Evolutionary conservation across 1,139 yeast genomes (phyloP), one percentile per base, ranked within the genome.

Genomic region (Geotrichum klebahnii): DNA sequence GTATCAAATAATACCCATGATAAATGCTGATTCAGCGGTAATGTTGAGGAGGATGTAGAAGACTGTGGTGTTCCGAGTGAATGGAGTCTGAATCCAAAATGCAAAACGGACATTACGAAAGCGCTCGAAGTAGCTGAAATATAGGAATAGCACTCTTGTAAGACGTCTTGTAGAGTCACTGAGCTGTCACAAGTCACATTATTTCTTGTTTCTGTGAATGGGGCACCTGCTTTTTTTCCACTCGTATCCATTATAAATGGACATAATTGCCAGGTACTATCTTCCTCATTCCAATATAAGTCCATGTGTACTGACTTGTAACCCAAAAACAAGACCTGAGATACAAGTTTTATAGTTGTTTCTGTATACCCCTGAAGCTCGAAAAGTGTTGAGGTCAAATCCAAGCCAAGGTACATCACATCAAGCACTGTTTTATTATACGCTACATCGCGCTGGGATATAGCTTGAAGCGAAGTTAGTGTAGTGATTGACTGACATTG

Each of bases 251-350:
- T 28, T 22, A 43, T 40, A 28, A 31, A 43, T 12, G 92, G 92
- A 61, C 95, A 85, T n/a, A 85, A 62, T 59, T 82, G 86, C 82
- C 95, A 82, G 52, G 66, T 69, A 38, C 63, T 57, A 6, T 71
- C 67, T 28, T 66, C 65, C 51, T 77, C 77, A 62, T 81, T 81
- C 78, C 84, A 82, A 65, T 82, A 86, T 16, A 86, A 59, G 61
- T 88, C 94, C 10, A 88, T 51, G 53, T 76, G 69, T 23, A 83
- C 61, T 0, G 76, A 66, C 53, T 77, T 76, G 9, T 77, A 70
- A 0, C 92, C 92, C 1, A 68, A 65, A 39, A 68, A 65, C 42
- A 87, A 61, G 14, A 81, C 54, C 3, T 65, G 64, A 59, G 38
- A 32, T 20, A 47, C 23, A 12, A 32, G 33, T 0, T 55, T 41